Evolutionary conservation across 129 eudicot genomes (phyloP).

Genomic region (Lactuca saligna): DNA sequence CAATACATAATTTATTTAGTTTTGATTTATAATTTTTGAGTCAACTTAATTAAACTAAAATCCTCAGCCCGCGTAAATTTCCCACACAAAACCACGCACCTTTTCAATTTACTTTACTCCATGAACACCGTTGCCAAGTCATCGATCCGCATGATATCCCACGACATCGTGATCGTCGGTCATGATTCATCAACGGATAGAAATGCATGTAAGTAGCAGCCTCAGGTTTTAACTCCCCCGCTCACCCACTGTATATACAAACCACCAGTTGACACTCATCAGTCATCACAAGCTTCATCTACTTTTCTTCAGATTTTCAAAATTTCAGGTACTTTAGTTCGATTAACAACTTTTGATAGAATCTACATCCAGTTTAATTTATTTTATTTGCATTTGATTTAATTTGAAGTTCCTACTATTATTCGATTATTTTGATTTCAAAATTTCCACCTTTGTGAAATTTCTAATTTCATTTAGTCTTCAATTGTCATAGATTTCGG

Average conservation of each 20-base stretch:
- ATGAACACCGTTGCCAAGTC: conserved; percentile 13
- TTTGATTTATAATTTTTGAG: not conserved
- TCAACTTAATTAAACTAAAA: not conserved
- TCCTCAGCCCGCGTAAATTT: not conserved
- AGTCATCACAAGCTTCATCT: not conserved
- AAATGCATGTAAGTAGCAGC: conserved; percentile 3
- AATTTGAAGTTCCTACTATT: too few relatives aligned
- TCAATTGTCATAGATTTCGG: not conserved
- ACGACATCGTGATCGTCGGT: conserved; percentile 4
- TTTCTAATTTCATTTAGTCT: not conserved
- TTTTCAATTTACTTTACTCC: not conserved
- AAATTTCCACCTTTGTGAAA: not conserved
- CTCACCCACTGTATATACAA: conserved; percentile 14
- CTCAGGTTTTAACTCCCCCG: not conserved
- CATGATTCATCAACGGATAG: conserved; percentile 16
- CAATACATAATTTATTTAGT: too few relatives aligned
- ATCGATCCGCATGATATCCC: conserved; percentile 17
- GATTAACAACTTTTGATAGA: too few relatives aligned
- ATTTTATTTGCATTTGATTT: not conserved
- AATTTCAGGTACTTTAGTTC: conserved; percentile 4
- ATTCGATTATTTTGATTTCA: not conserved
- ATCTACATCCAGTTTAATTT: not conserved
- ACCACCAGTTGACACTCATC: not conserved
- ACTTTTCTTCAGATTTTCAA: not conserved
- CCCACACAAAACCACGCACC: conserved; percentile 1